A percentile compares a stretch with the other conserved stretches of the same genome.
Evolutionary conservation across 768 basidiomycete species (phyloP).

Genomic region (Leccinum barrowsii): DNA sequence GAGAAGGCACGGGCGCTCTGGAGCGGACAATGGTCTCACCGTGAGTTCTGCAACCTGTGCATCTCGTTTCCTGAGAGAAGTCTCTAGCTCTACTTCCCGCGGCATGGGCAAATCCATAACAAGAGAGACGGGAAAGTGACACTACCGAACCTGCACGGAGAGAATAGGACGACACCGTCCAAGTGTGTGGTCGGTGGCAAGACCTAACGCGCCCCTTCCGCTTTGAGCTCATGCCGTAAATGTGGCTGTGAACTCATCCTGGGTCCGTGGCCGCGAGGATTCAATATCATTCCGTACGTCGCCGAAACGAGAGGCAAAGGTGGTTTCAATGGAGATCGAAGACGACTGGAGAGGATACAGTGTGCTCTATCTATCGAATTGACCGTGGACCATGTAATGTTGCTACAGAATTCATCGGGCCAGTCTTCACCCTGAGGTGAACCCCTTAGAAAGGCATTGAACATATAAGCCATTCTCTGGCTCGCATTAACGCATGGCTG

Average conservation of each 20-base stretch:
- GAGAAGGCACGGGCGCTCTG: constrained; percentile 20
- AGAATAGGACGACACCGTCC: constrained; percentile 16
- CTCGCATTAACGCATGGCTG: too few species aligned
- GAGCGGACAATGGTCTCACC: constrained; percentile 43
- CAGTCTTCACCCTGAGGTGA: neutral
- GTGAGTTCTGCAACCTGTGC: constrained; percentile 66
- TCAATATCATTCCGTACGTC: neutral
- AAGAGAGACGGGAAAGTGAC: constrained; percentile 11
- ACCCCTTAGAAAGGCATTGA: neutral
- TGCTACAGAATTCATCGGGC: neutral
- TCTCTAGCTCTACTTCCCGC: constrained; percentile 80
- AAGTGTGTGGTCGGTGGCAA: constrained; percentile 31
- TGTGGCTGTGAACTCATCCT: constrained; percentile 29
- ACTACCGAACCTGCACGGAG: constrained; percentile 12
- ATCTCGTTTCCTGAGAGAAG: constrained; percentile 72
- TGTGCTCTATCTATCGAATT: neutral
- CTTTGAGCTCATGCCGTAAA: constrained; percentile 29
- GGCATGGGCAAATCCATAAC: constrained; percentile 68
- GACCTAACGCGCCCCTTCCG: constrained; percentile 25
- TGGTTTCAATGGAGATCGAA: neutral
- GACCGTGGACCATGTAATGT: neutral
- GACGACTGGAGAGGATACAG: neutral
- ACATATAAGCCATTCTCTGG: neutral
- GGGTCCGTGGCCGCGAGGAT: neutral
- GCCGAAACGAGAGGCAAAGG: neutral